These are phyloP conservation scores for Fusarium keratoplasticum DNA, from an alignment of 2,329 filamentous ascomycete species.

Conservation along the genomic window DNA sequence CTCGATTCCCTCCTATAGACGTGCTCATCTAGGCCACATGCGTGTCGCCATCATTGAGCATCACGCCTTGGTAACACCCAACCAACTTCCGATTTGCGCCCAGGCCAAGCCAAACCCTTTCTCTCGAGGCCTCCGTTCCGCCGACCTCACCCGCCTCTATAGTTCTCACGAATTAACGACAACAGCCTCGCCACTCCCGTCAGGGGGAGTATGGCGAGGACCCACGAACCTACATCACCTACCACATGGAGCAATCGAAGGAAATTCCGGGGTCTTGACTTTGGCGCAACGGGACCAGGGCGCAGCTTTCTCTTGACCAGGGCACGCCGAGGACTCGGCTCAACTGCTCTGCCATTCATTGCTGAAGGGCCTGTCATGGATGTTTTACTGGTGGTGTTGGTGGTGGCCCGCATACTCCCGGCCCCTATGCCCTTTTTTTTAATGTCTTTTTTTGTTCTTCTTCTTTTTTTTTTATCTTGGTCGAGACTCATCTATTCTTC, in stretches of 20 bases:
- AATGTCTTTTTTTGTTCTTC: slow-evolving; percentile 23
- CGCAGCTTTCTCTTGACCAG: slow-evolving; percentile 2
- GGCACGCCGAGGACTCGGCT: slow-evolving; percentile 20
- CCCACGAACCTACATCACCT: slow-evolving; percentile 16
- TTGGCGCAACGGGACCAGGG: slow-evolving; percentile 16
- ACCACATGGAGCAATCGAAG: slow-evolving; percentile 32
- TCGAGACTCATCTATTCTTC: slow-evolving; percentile 43
- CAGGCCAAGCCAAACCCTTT: slow-evolving; percentile 24
- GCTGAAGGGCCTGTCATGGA: slow-evolving; percentile 17
- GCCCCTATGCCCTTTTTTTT: slow-evolving; percentile 31
- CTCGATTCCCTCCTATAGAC: slow-evolving; percentile 91
- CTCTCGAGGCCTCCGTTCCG: slow-evolving; percentile 28
- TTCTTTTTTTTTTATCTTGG: slow-evolving; percentile 35
- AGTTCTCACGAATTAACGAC: slow-evolving; percentile 29
- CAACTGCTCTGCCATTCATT: slow-evolving; percentile 10
- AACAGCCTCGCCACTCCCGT: slow-evolving; percentile 21
- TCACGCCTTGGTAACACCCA: slow-evolving; percentile 23
- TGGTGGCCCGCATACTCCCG: slow-evolving; percentile 19
- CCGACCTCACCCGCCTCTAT: slow-evolving; percentile 20
- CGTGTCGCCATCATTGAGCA: slow-evolving; percentile 22
- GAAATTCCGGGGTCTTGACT: slow-evolving; percentile 24
- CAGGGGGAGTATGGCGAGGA: slow-evolving; percentile 14
- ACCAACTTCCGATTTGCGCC: slow-evolving; percentile 30
- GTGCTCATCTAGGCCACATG: not conserved
- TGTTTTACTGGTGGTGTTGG: slow-evolving; percentile 27